These are phyloP conservation scores for Thecaphora frezii DNA, from an alignment of 1,284 basidiomycete species.

Conservation along the genomic window DNA sequence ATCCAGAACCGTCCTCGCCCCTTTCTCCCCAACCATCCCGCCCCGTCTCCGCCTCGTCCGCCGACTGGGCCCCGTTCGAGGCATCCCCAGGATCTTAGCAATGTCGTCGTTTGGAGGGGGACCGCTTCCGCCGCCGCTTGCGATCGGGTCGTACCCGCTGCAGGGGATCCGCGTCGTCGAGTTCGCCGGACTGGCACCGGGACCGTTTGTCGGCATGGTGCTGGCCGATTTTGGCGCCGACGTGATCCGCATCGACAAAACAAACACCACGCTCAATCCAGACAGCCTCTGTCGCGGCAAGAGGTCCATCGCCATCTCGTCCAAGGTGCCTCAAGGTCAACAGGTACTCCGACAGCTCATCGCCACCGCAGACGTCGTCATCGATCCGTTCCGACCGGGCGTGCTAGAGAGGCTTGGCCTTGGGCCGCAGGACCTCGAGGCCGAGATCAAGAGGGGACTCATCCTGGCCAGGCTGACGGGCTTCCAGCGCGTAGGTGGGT, in stretches of 20 bases:
- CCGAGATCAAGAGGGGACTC: conserved; percentile 61
- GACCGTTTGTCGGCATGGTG: conserved; percentile 73
- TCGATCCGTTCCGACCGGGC: conserved; percentile 80
- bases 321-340: conserved; percentile 68
- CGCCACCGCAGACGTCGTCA: conserved; percentile 71
- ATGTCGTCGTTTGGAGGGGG: no score
- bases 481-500: conserved; percentile 50
- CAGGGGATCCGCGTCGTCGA: conserved; percentile 29
- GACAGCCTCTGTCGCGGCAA: conserved; percentile 69
- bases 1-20: no score
- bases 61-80: no score
- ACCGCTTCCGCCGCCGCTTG: no score
- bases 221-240: conserved; percentile 79
- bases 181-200: conserved; percentile 81
- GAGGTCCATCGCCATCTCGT: conserved; percentile 71
- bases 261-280: conserved; percentile 51
- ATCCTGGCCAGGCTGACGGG: conserved; percentile 59
- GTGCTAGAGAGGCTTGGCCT: conserved; percentile 77
- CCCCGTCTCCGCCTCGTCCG: no score
- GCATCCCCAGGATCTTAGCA: no score
- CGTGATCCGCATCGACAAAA: conserved; percentile 74
- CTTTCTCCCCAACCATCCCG: no score
- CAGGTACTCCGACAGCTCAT: conserved; percentile 68
- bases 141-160: no score
- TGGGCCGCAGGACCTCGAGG: conserved; percentile 70